Evolutionary conservation across 2,329 filamentous ascomycete species (phyloP), one percentile per base, ranked within the genome.

Genomic region (Rutstroemia sp.): DNA sequence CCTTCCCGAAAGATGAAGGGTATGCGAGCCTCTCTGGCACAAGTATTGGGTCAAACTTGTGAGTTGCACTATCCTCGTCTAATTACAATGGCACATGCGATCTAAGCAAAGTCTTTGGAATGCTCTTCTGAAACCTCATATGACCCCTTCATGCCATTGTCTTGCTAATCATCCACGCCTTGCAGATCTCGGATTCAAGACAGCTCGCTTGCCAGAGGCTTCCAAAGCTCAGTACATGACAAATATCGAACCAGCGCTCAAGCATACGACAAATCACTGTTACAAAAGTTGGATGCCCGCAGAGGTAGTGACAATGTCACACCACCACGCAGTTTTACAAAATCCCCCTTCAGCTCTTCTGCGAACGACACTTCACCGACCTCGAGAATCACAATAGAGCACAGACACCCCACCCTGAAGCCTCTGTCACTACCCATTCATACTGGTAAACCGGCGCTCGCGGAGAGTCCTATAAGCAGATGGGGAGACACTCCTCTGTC

Each of bases 231-330:
- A n/a, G 68, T 69, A 14, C 69, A 69, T 58, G 66, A 69, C 21
- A 59, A 61, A 52, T 70, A 66, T 54, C 67, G 66, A 60, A 69
- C 61, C 40, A 69, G 66, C 57, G 66, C 67, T 3, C 65, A 70
- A 54, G 69, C 69, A 54, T 73, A 71, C 57, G 71, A 73, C 51
- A 71, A 71, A 58, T 69, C 69, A 17, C 54, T 71, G 34, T 51
- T 73, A 36, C 69, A 70, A 40, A 72, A 70, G 57, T 54, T 70
- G 30, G 66, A 68, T 59, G 59, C 64, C 42, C 61, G 66, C 42
- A 65, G 65, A 58, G 61, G 60, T 19, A 62, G 59, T 38, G 69
- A 71, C 52, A 69, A 64, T 45, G 66, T 58, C 19, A 69, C 69
- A 30, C 68, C 69, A 25, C 67, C 70, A 45, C 64, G 65, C 57